These are phyloP conservation scores for Aspergillus japonicus DNA, from an alignment of 2,329 filamentous ascomycete species.

Conservation along the genomic window DNA sequence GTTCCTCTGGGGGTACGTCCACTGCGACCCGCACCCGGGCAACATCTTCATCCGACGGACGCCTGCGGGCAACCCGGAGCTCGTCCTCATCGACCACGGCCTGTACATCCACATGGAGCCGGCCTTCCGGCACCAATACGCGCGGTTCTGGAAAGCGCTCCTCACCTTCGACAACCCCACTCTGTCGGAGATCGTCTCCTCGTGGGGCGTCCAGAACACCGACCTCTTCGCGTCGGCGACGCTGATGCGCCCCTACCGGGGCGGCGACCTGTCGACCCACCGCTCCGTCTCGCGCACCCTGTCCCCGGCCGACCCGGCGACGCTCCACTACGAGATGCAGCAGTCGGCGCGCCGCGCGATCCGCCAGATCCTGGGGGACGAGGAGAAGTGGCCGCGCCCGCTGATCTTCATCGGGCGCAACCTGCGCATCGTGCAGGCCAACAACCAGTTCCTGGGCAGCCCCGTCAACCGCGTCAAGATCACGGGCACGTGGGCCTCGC, in stretches of 20 bases:
- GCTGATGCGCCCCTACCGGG: constrained; percentile 84
- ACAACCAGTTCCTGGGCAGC: constrained; percentile 85
- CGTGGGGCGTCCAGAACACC: constrained; percentile 85
- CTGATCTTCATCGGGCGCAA: constrained; percentile 91
- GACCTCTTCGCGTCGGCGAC: constrained; percentile 92
- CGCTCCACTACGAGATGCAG: constrained; percentile 75
- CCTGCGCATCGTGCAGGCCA: constrained; percentile 87
- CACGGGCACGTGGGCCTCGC: constrained; percentile 84
- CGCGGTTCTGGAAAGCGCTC: constrained; percentile 87
- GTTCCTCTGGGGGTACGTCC: constrained; percentile 93
- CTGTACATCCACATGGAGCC: constrained; percentile 90
- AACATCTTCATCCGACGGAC: constrained; percentile 94
- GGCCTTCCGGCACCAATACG: constrained; percentile 81
- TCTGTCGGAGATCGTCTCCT: constrained; percentile 66
- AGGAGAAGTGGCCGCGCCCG: constrained; percentile 85
- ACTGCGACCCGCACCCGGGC: constrained; percentile 95
- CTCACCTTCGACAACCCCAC: constrained; percentile 90
- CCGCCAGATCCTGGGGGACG: constrained; percentile 78
- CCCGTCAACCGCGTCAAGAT: constrained; percentile 92
- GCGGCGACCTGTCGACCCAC: constrained; percentile 69
- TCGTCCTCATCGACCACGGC: constrained; percentile 95
- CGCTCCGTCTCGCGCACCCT: constrained; percentile 51
- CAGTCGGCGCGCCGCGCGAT: constrained; percentile 68
- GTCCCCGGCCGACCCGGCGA: constrained; percentile 46
- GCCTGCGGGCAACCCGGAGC: constrained; percentile 76